A percentile compares a stretch with the other conserved stretches of the same genome.
These are phyloP conservation scores for Hortiboletus rubellus DNA, from an alignment of 1,284 basidiomycete species.

Conservation along the genomic window DNA sequence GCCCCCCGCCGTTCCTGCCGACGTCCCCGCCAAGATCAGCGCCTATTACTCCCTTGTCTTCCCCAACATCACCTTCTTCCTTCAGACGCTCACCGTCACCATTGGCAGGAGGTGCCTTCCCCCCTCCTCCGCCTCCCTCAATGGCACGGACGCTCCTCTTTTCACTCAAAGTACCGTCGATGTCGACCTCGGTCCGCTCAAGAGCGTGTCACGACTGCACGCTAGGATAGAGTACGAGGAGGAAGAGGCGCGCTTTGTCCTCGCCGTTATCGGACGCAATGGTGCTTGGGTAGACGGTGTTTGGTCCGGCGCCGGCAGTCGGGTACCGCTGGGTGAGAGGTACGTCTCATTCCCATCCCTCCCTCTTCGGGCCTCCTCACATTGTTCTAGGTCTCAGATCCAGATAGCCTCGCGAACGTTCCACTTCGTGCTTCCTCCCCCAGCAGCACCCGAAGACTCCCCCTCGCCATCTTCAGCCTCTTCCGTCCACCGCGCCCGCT, in stretches of 20 bases:
- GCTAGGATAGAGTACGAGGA: slow-evolving; percentile 94
- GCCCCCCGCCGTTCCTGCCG: slow-evolving; percentile 9
- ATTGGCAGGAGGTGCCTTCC: slow-evolving; percentile 71
- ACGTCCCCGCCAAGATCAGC: slow-evolving; percentile 67
- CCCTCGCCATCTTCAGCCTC: slow-evolving; percentile 71
- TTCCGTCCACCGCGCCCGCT: slow-evolving; percentile 59
- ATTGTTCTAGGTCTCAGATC: slow-evolving; percentile 80
- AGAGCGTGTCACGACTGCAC: slow-evolving; percentile 95
- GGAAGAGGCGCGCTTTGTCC: slow-evolving; percentile 84
- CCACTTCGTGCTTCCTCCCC: slow-evolving; percentile 88
- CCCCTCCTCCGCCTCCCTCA: slow-evolving; percentile 60
- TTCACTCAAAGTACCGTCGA: slow-evolving; percentile 60
- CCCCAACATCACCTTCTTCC: slow-evolving; percentile 86
- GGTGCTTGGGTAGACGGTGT: slow-evolving; percentile 98
- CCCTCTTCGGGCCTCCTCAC: slow-evolving; percentile 7
- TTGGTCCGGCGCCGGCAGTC: slow-evolving; percentile 87
- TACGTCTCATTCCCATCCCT: slow-evolving; percentile 38
- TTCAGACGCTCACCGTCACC: slow-evolving; percentile 79
- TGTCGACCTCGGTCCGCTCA: slow-evolving; percentile 94
- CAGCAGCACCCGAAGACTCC: slow-evolving; percentile 69
- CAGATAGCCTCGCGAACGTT: slow-evolving; percentile 98
- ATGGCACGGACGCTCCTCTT: slow-evolving; percentile 39
- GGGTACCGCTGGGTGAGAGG: slow-evolving; percentile 82
- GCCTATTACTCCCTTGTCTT: slow-evolving; percentile 95
- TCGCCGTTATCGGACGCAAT: slow-evolving; percentile 92